Base-by-base conservation (phyloP, 257 asterid genomes). In the Thymus quinquecostatus region DNA sequence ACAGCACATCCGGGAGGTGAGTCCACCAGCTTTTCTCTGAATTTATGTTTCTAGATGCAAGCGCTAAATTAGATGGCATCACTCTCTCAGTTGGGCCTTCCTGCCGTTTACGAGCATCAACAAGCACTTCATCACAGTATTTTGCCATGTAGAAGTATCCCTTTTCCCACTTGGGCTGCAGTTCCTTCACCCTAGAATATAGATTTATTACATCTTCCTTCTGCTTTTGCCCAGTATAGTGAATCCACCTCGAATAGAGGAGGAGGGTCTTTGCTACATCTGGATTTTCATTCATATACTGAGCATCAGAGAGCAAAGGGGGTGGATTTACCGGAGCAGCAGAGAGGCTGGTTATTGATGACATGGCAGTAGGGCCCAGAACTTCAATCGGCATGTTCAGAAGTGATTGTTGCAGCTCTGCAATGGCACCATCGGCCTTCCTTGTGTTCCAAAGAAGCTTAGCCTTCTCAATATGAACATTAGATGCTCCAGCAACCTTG, bases 401-500 rank as follows among this genome's bases (percentile, higher is more conserved):
- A 81, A 94, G 96, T 64, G 97, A 82, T 68, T 94, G 99, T 72
- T 91, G 99, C 80, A 94, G 91, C 86, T 94, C 99, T 9, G 97
- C 96, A 64, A 94, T 94, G 82, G 97, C 99, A 66, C 96, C 97
- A 83, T 94, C 97, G 78, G 97, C 83, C 61, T 92, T 84, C 66
- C 89, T 88, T 33, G 96, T 94, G 95, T 86, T 87, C 99, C 99
- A 94, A 4, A 91, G 86, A 84, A 94, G 97, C 86, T 94, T 94
- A 73, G 99, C 99, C 78, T 89, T 94, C 85, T 94, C 99, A 78
- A 89, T 86, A 85, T 94, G 88, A 84, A 89, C 95, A 83, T 86
- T 84, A 74, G 88, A 91, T 51, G 95, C 99, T 73, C 88, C 87
- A 56, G 86, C 89, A 66, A 92, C 87, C 76, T 86, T 81, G 71